A percentile compares a stretch with the other conserved stretches of the same genome.
Evolutionary conservation across 441 rosid species (phyloP).

Genomic region (Adansonia madagascariensis): DNA sequence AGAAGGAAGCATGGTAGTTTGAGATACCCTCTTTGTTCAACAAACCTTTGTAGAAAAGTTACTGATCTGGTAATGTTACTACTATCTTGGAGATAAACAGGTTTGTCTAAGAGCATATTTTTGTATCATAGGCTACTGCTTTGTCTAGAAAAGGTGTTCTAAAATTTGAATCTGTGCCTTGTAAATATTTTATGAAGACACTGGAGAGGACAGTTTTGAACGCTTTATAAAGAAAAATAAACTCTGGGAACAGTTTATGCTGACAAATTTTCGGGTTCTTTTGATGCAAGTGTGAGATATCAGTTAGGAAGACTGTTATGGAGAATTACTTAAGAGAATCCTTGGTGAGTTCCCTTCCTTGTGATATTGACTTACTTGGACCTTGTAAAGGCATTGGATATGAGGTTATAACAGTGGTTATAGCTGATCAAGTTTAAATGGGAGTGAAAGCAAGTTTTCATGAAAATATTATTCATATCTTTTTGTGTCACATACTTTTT

Average conservation of each 20-base stretch:
- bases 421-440: constrained; percentile 1
- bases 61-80: not conserved
- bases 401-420: constrained; percentile 1
- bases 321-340: not conserved
- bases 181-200: constrained; percentile 5
- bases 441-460: constrained; percentile 12
- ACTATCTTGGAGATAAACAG: constrained; percentile 12
- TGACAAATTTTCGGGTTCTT: constrained; percentile 6
- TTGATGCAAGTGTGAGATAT: not conserved
- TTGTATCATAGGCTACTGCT: not conserved
- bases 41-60: not conserved
- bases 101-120: not conserved
- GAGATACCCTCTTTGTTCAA: not conserved
- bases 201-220: constrained; percentile 5
- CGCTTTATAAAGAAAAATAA: not conserved
- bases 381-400: constrained; percentile 3
- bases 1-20: constrained; percentile 2
- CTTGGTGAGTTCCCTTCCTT: not conserved
- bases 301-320: not conserved
- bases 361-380: constrained; percentile 6
- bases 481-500: not conserved
- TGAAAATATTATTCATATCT: not conserved
- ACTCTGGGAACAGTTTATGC: not conserved
- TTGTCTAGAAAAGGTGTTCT: not conserved
- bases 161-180: constrained; percentile 5